Evolutionary conservation across 2,329 filamentous ascomycete genomes (phyloP), one percentile per base, ranked within the genome.

Genomic region (Trichoderma cornu-damae): DNA sequence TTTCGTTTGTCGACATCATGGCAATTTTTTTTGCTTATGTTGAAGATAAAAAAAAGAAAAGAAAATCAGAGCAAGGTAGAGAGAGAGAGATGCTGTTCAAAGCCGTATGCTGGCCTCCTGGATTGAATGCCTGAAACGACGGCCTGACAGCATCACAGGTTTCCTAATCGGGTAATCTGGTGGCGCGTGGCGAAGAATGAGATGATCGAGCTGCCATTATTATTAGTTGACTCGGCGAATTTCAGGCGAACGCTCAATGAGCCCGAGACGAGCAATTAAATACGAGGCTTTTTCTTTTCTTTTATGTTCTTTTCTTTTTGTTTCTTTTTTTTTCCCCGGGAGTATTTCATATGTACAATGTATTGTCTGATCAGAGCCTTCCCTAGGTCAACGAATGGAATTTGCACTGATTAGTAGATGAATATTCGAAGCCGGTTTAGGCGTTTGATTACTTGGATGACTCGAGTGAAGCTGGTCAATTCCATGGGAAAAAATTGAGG

Each of bases 1-100:
- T 63, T 20, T 72, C 68, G 2, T 65, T 18, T 4, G 48, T 11
- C 11, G 44, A 38, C 51, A 57, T 57, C 12, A 37, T 35, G 40
- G 3, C 24, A 8, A 6, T 6, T 18, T 22, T 4, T 28, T 18
- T 22, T 4, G 30, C n/a, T 30, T 9, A 7, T 26, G 26, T 44
- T 20, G 9, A 26, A 48, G 34, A 28, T 43, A 22, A 44, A 26
- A 12, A 24, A 54, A 3, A 14, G 7, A 26, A 22, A 26, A 6
- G 6, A 11, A 7, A 7, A 24, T n/a, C n/a, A n/a, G n/a, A n/a
- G n/a, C n/a, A n/a, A n/a, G n/a, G n/a, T n/a, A n/a, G n/a, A n/a
- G n/a, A n/a, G n/a, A n/a, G n/a, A n/a, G n/a, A n/a, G n/a, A n/a
- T n/a, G n/a, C n/a, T n/a, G n/a, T n/a, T n/a, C n/a, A n/a, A n/a